Percentiles rank a stretch among this genome's conserved stretches.
These are phyloP conservation scores for Colletotrichum musae DNA, from an alignment of 2,329 filamentous ascomycete species.

Conservation along the genomic window DNA sequence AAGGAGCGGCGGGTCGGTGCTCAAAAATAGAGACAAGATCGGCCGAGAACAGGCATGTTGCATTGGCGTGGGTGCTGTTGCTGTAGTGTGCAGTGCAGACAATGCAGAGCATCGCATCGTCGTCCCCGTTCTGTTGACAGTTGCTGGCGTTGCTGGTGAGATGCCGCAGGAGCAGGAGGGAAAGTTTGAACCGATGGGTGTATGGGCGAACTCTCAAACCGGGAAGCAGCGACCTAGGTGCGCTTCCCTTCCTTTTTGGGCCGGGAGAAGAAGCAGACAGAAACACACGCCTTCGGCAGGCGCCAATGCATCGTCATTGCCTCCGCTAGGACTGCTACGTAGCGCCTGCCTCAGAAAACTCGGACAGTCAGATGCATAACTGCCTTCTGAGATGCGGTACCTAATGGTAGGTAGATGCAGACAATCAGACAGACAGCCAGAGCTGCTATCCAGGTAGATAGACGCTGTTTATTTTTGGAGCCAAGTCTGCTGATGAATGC, in stretches of 20 bases:
- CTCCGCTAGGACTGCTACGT: neutral
- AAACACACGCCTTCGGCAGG: neutral
- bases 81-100: no score
- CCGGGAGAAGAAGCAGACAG: slow-evolving; percentile 8
- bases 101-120: neutral
- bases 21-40: slow-evolving; percentile 39
- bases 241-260: slow-evolving; percentile 18
- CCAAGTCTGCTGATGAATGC: slow-evolving; percentile 19
- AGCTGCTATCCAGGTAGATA: neutral
- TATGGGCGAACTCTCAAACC: neutral
- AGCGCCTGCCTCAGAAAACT: no score
- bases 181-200: slow-evolving; percentile 7
- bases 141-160: neutral
- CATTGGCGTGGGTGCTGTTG: slow-evolving; percentile 8
- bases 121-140: neutral
- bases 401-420: neutral
- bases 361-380: no score
- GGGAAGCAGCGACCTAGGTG: neutral
- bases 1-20: slow-evolving; percentile 32
- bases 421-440: neutral
- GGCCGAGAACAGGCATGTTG: slow-evolving; percentile 32
- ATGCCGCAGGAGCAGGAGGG: neutral
- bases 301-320: slow-evolving; percentile 15
- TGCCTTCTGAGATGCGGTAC: neutral
- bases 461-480: slow-evolving; percentile 21